These are phyloP conservation scores for Ambrosiella cleistominuta DNA, from an alignment of 2,329 filamentous ascomycete species.

Conservation along the genomic window DNA sequence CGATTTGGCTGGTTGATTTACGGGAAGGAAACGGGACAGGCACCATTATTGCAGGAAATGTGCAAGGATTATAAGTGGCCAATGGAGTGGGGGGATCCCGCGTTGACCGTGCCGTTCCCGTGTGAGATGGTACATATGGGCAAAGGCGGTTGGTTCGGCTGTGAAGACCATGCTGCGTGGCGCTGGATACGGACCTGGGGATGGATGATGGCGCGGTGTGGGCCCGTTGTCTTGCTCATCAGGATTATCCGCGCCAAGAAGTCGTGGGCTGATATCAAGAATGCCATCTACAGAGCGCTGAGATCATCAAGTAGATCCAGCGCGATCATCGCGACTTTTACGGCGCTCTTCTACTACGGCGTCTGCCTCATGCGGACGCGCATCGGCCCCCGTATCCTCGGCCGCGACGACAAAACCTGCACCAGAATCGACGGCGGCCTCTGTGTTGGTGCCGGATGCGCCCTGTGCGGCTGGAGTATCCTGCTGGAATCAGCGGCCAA, in stretches of 20 bases:
- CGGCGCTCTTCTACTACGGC: conserved; percentile 67
- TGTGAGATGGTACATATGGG: conserved; percentile 78
- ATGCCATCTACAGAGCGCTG: conserved; percentile 31
- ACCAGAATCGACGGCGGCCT: conserved; percentile 43
- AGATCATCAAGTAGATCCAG: conserved; percentile 51
- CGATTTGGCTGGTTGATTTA: conserved; percentile 49
- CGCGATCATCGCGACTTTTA: conserved; percentile 60
- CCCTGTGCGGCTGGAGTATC: conserved; percentile 68
- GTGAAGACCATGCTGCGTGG: conserved; percentile 54
- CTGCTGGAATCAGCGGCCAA: conserved; percentile 49
- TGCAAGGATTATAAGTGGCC: conserved; percentile 55
- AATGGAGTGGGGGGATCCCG: conserved; percentile 54
- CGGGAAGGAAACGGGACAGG: conserved; percentile 54
- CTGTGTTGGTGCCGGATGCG: conserved; percentile 54
- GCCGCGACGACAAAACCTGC: conserved; percentile 24
- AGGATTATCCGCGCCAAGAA: conserved; percentile 26
- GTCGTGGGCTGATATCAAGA: conserved; percentile 29
- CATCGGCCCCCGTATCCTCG: conserved; percentile 50
- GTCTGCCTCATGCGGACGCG: conserved; percentile 63
- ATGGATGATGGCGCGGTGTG: conserved; percentile 59
- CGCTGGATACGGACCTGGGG: conserved; percentile 53
- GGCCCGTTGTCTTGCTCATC: conserved; percentile 55
- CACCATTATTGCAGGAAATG: conserved; percentile 50
- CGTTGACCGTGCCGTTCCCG: conserved; percentile 51
- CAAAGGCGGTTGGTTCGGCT: conserved; percentile 39